Conservation (phyloP, 495 filamentous ascomycete genomes). For the Xylaria bambusicola region DNA sequence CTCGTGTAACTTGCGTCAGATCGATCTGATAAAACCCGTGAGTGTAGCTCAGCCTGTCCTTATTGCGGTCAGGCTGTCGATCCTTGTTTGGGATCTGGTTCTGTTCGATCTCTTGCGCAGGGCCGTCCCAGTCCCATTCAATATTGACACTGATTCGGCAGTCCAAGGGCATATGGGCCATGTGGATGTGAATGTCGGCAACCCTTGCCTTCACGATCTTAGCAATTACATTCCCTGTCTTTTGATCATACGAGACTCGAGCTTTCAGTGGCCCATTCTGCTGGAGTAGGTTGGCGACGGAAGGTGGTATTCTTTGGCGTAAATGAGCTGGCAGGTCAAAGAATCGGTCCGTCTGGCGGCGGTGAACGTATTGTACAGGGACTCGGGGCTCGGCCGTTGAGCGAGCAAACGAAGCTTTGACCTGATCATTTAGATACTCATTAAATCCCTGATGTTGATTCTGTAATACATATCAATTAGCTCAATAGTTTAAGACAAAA, state of each 20-base stretch:
- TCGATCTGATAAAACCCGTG: conserved; percentile 86
- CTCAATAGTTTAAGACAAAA: not conserved
- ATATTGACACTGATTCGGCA: conserved; percentile 88
- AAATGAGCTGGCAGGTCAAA: conserved; percentile 67
- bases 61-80: conserved; percentile 64
- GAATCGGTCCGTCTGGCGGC: conserved; percentile 78
- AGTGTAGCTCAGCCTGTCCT: conserved; percentile 86
- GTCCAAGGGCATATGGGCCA: conserved; percentile 71
- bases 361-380: conserved; percentile 76
- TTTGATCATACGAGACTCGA: conserved; percentile 75
- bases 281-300: conserved; percentile 53
- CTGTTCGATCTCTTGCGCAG: conserved; percentile 56
- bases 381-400: conserved; percentile 50
- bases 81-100: conserved; percentile 40
- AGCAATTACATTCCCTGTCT: conserved; percentile 68
- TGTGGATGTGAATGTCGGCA: conserved; percentile 79
- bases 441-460: conserved; percentile 77
- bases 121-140: conserved; percentile 82
- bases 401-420: conserved; percentile 52
- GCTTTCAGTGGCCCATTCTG: conserved; percentile 66
- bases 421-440: conserved; percentile 72
- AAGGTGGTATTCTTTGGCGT: conserved; percentile 44
- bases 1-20: conserved; percentile 73
- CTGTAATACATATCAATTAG: conserved; percentile 40
- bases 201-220: conserved; percentile 88